Conservation (phyloP, 1,284 basidiomycete species). For the Phellinidium pouzarii region DNA sequence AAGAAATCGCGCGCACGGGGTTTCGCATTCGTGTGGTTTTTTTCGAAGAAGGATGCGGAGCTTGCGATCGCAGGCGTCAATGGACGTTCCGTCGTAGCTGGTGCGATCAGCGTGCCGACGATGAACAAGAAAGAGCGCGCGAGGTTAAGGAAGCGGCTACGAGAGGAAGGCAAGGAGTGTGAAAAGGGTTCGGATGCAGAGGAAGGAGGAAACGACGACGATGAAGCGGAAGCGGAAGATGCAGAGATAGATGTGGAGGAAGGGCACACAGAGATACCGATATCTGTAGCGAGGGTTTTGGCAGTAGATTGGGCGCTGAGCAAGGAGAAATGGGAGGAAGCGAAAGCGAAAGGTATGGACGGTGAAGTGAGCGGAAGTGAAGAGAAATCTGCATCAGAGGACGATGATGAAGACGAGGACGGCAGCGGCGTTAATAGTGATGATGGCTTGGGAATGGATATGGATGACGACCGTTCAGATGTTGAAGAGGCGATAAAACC, state of each 20-base stretch:
- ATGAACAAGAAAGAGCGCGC: constrained; percentile 65
- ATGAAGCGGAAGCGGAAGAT: constrained; percentile 30
- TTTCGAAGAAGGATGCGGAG: constrained; percentile 82
- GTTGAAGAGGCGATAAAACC: constrained; percentile 59
- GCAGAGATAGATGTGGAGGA: constrained; percentile 34
- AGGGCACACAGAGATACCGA: constrained; percentile 33
- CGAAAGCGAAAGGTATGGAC: constrained; percentile 45
- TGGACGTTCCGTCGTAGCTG: constrained; percentile 66
- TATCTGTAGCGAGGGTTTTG: constrained; percentile 51
- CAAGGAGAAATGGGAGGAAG: constrained; percentile 88
- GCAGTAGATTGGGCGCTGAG: constrained; percentile 97
- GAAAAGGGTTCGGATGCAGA: too few species aligned
- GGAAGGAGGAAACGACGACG: constrained; percentile 32
- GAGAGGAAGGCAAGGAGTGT: constrained; percentile 44
- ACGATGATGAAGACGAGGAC: constrained; percentile 23
- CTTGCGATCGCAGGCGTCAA: constrained; percentile 81
- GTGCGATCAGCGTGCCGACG: constrained; percentile 59
- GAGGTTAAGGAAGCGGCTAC: constrained; percentile 21
- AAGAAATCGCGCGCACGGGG: constrained; percentile 57
- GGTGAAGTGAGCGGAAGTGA: constrained; percentile 29
- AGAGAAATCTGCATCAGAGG: constrained; percentile 21
- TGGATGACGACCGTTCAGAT: constrained; percentile 37
- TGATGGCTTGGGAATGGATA: constrained; percentile 28
- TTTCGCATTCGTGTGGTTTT: constrained; percentile 96
- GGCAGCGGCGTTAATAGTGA: constrained; percentile 28